Conservation (phyloP, 139 green algal species). For the Yamagishiella unicocca region DNA sequence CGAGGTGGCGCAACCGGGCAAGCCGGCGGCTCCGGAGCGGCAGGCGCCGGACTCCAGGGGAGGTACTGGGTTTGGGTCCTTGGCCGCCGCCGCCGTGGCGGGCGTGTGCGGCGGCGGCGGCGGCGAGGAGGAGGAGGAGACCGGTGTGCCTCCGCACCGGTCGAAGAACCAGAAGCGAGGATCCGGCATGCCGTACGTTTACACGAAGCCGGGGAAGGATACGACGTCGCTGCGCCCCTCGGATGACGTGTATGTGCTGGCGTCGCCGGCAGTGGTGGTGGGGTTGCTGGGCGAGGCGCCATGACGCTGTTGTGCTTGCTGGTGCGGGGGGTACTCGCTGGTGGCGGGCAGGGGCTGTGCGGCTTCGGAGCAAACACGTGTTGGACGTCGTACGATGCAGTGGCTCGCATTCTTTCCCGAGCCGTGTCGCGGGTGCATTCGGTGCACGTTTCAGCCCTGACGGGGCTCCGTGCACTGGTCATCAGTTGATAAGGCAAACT, state of each 20-base stretch:
- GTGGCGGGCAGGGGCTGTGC: too few relatives aligned
- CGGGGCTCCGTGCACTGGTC: too few relatives aligned
- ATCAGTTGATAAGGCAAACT: too few relatives aligned
- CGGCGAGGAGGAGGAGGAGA: neutral
- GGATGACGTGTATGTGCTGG: constrained; percentile 40
- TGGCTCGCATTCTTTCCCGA: too few relatives aligned
- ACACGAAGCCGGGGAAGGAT: constrained; percentile 5
- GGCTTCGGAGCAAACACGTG: too few relatives aligned
- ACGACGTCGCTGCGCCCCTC: neutral
- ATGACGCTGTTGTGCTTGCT: neutral
- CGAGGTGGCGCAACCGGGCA: neutral
- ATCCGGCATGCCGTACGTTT: constrained; percentile 41
- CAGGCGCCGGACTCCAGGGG: too few relatives aligned
- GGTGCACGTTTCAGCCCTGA: too few relatives aligned
- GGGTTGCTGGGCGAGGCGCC: neutral
- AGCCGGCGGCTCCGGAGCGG: neutral
- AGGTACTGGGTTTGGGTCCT: too few relatives aligned
- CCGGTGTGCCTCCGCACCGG: neutral
- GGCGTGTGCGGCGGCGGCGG: neutral
- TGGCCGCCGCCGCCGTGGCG: too few relatives aligned
- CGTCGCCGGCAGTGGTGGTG: constrained; percentile 8
- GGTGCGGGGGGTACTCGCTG: too few relatives aligned
- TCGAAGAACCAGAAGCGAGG: neutral
- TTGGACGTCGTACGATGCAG: too few relatives aligned
- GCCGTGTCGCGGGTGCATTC: too few relatives aligned